Conservation (phyloP, 768 basidiomycete species). For the Trametes coccinea region DNA sequence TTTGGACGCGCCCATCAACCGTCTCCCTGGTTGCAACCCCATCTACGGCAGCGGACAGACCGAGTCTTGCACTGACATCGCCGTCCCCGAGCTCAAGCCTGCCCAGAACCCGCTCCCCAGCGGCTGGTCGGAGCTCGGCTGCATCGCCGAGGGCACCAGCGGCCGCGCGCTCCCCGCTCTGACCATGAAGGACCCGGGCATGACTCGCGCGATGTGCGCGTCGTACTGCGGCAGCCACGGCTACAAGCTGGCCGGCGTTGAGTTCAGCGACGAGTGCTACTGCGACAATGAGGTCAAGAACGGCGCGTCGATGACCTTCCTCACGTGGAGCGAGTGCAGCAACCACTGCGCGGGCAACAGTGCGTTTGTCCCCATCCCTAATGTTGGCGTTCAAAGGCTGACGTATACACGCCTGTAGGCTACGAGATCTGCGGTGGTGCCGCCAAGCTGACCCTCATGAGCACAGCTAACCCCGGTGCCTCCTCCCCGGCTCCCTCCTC, state of each 20-base stretch:
- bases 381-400: too few species aligned
- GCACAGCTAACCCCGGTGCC: slow-evolving; percentile 14
- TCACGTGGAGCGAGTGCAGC: slow-evolving; percentile 25
- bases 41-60: slow-evolving; percentile 15
- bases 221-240: slow-evolving; percentile 27
- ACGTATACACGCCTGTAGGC: background rate
- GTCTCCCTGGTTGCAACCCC: slow-evolving; percentile 29
- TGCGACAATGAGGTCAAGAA: slow-evolving; percentile 30
- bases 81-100: slow-evolving; percentile 16
- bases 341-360: slow-evolving; percentile 27
- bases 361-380: too few species aligned
- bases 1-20: slow-evolving; percentile 9
- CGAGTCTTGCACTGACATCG: slow-evolving; percentile 9
- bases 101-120: slow-evolving; percentile 18
- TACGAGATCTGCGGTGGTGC: slow-evolving; percentile 30
- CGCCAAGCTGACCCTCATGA: slow-evolving; percentile 20
- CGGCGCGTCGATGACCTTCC: slow-evolving; percentile 23
- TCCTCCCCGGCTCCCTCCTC: slow-evolving; percentile 6
- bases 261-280: slow-evolving; percentile 31
- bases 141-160: slow-evolving; percentile 29
- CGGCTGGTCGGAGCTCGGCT: slow-evolving; percentile 27
- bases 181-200: slow-evolving; percentile 22
- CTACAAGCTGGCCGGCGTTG: slow-evolving; percentile 30
- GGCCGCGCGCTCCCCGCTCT: slow-evolving; percentile 28
- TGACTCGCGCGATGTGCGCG: slow-evolving; percentile 27